Evolutionary conservation across 108 stramenopile species (phyloP), one percentile per base, ranked within the genome.

Genomic region (Skeletonema grethae): DNA sequence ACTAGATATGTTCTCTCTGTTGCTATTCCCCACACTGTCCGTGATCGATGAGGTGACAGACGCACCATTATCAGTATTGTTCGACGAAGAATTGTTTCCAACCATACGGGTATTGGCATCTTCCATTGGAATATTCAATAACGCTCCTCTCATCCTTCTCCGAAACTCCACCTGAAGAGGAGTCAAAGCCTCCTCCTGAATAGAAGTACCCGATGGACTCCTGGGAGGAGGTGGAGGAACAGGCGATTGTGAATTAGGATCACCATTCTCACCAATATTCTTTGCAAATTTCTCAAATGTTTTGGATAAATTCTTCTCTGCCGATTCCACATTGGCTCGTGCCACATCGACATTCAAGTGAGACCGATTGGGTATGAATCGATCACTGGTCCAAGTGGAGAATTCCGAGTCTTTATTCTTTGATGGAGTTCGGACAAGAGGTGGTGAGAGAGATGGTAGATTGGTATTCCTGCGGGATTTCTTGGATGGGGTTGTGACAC

Each of bases 351-450:
- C 72, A 68, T 91, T 88, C 89, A 92, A 86, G 43, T 70, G 56
- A 10, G 90, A 84, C 35, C 95, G 89, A 50, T 91, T 90, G 30
- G 95, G 95, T 22, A 95, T 95, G 81, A 93, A 95, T 36, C 95
- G 88, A 87, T 95, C 93, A 43, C 75, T 62, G 29, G 67, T 41
- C 38, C 57, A 69, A 24, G 62, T 22, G 15, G 57, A 60, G 32
- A 60, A 65, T 11, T 60, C 63, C 5, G 38, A 12, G 48, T 35
- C 22, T 58, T 36, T 60, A 56, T 32, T 43, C 32, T 50, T 30
- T 32, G 63, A 39, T 10, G 72, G 53, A 15, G 53, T 56, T 13
- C 63, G 45, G 10, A 62, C 2, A 6, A 50, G 35, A 6, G 72
- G 61, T 10, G 60, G 70, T 0, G 70, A 63, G 60, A 50, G 60